Conservation (phyloP, 169 alveolate species). For the Ichthyophthirius multifiliis region DNA sequence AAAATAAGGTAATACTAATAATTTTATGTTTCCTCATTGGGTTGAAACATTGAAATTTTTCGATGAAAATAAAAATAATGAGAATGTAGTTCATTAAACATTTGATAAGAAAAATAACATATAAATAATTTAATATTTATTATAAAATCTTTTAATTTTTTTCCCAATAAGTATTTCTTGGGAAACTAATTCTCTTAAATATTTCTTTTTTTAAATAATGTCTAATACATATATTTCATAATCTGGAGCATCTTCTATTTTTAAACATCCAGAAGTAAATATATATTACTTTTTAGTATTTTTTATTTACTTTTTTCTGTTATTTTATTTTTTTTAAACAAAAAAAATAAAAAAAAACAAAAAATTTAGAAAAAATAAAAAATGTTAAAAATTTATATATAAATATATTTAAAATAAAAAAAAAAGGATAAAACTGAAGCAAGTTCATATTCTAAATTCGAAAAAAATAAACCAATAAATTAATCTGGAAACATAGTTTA, state of each 20-base stretch:
- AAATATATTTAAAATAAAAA: background rate
- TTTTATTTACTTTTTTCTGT: no score
- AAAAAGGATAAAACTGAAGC: no score
- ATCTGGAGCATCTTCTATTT: background rate
- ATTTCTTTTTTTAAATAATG: background rate
- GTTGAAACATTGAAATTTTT: background rate
- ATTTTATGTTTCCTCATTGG: background rate
- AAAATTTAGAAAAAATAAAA: background rate
- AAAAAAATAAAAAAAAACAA: no score
- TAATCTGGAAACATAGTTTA: conserved; percentile 2
- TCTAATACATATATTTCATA: background rate
- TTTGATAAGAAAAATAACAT: no score
- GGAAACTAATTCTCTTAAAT: background rate
- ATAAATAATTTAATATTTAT: background rate
- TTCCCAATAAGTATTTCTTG: background rate
- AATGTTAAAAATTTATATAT: background rate
- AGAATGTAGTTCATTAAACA: no score
- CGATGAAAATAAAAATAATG: background rate
- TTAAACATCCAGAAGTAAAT: background rate
- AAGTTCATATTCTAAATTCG: no score
- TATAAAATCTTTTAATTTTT: background rate
- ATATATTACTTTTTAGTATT: no score
- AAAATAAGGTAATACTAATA: background rate
- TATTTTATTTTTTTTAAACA: no score
- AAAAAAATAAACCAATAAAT: background rate